phyloP scores from a whole-genome alignment of 2,329 filamentous ascomycete genomes.

The Clonostachys rhizophaga region DNA sequence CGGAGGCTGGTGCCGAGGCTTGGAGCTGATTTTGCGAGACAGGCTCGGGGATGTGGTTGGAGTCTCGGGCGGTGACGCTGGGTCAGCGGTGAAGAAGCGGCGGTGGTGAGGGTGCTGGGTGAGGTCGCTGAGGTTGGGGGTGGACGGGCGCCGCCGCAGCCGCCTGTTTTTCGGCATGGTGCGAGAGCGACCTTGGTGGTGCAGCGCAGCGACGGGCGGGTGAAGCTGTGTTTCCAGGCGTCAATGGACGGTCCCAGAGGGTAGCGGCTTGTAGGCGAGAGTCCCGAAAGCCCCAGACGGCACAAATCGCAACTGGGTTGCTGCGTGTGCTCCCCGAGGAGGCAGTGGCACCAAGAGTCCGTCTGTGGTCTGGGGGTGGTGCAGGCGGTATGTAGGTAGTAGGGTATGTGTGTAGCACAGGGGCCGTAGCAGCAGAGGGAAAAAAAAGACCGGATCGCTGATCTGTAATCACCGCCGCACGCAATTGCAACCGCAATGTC shows the following conservation, averaged over 20 bases:
- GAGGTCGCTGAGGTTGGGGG: constrained; percentile 27
- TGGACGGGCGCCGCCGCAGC: constrained; percentile 28
- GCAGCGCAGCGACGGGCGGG: too few relatives aligned
- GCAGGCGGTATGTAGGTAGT: not conserved
- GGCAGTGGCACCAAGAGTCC: too few relatives aligned
- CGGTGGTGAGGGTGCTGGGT: not conserved
- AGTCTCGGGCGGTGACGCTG: constrained; percentile 42
- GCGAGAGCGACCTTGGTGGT: too few relatives aligned
- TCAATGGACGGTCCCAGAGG: too few relatives aligned
- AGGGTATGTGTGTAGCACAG: too few relatives aligned
- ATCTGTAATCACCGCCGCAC: too few relatives aligned
- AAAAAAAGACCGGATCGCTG: not conserved
- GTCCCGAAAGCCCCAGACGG: too few relatives aligned
- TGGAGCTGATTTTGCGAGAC: constrained; percentile 22
- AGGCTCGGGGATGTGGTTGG: constrained; percentile 31
- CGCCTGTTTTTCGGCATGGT: constrained; percentile 24
- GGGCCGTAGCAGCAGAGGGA: not conserved
- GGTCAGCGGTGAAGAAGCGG: constrained; percentile 20
- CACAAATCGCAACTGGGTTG: too few relatives aligned
- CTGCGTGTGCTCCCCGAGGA: too few relatives aligned
- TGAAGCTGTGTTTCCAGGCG: too few relatives aligned
- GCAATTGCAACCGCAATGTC: too few relatives aligned
- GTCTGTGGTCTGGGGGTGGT: not conserved
- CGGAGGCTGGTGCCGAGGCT: constrained; percentile 21
- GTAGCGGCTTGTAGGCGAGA: too few relatives aligned